Base-by-base conservation (phyloP, 805 yeast species). In the Wickerhamiella musiphila region DNA sequence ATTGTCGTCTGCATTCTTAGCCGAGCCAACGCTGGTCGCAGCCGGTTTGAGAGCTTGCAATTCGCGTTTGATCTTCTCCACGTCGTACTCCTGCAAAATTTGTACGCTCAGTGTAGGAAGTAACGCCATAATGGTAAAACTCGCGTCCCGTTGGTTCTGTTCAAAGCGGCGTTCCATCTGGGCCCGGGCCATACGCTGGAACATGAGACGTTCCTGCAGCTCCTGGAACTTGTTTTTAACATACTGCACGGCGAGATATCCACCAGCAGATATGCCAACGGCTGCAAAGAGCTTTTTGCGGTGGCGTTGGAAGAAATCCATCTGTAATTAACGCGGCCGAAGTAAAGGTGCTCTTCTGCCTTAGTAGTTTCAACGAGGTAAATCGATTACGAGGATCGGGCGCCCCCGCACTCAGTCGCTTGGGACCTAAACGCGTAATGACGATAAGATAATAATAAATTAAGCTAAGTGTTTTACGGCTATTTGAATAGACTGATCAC, bases 81-180 rank as follows among this genome's bases (percentile, higher is more conserved):
- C 84, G 5, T 78, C 74, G 38, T 75, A 59, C 34, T 60, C 60
- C 14, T 65, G 68, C 36, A 73, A 53, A 6, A 81, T 65, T 11
- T 78, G 81, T 19, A 65, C 65, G 5, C 73, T 63, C 26, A 84
- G 58, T 4, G 81, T 79, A 2, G 94, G 93, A 30, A 79, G 60
- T 39, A 86, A 62, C 4, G 92, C 84, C 49, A 78, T 61, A 32
- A 84, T 70, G 0, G 95, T 86, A 57, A 71, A 72, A 32, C 77
- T 64, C 29, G 94, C 79, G 53, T 86, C 96, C 43, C 74, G 73
- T 48, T 84, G 95, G 8, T 94, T 86, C 58, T 83, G 94, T 31
- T 77, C 72, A 46, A 83, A 86, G 36, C 95, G 60, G 43, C 90
- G 65, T 43, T 74, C 74, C 37, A 84, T 76, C 37, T 71, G 76